A percentile compares a stretch with the other conserved stretches of the same genome.
phyloP scores from a whole-genome alignment of 139 green algal species.

The Nannochloris sp. region DNA sequence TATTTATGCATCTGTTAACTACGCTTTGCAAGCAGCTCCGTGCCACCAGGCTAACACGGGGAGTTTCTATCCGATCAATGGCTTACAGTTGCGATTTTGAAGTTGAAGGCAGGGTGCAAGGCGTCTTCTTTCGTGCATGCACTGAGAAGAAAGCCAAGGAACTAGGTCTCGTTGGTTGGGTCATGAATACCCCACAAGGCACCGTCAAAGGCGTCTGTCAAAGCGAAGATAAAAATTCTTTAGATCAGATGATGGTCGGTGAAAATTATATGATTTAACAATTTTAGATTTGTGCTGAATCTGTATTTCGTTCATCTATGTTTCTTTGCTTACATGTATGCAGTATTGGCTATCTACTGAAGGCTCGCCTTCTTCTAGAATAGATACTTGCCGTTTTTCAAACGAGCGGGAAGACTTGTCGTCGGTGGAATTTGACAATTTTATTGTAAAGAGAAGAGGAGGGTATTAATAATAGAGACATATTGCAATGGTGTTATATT shows the following conservation, averaged over 20 bases:
- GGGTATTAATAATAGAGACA: not conserved
- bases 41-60: too few species aligned
- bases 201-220: not conserved
- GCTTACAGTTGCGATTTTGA: not conserved
- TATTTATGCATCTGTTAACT: too few species aligned
- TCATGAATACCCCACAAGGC: slow-evolving; percentile 13
- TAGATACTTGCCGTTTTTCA: slow-evolving; percentile 13
- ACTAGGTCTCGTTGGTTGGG: slow-evolving; percentile 16
- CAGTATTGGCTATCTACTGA: slow-evolving; percentile 22
- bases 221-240: not conserved
- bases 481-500: too few species aligned
- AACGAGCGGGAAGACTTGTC: slow-evolving; percentile 9
- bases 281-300: not conserved
- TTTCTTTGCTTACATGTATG: not conserved
- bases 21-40: too few species aligned
- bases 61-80: not conserved
- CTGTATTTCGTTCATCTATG: not conserved
- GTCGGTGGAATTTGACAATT: slow-evolving; percentile 6
- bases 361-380: slow-evolving; percentile 12
- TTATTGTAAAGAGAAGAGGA: not conserved
- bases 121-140: slow-evolving; percentile 24
- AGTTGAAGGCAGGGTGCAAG: slow-evolving; percentile 18
- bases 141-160: slow-evolving; percentile 12
- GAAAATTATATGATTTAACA: not conserved
- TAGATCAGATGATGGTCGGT: not conserved